phyloP scores from a whole-genome alignment of 306 rosid species.

The Prunus mume region DNA sequence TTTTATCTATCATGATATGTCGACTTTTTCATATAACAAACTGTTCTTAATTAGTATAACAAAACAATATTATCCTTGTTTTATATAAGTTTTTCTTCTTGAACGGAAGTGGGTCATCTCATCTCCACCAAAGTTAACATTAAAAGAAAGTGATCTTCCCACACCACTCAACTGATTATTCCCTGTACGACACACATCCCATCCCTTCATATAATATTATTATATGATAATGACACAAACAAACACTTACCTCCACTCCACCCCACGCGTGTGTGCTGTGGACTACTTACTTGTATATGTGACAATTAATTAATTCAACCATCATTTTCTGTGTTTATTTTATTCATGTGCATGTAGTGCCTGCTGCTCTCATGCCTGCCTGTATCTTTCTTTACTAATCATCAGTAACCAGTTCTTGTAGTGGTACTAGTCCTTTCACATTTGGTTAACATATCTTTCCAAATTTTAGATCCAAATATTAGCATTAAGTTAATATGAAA shows the following conservation, averaged over 20 bases:
- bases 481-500: no score
- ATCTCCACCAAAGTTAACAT: constrained; percentile 12
- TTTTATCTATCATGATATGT: fast-evolving
- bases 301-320: background rate
- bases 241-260: background rate
- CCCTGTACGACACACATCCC: background rate
- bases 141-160: constrained; percentile 15
- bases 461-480: background rate
- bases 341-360: background rate
- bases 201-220: background rate
- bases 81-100: no score
- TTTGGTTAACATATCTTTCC: background rate
- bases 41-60: no score
- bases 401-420: no score
- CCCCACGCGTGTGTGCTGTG: background rate
- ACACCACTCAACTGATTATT: constrained; percentile 3
- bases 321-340: background rate
- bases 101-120: background rate
- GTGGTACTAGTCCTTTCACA: background rate
- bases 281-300: background rate
- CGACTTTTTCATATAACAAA: no score
- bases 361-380: background rate
- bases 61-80: no score
- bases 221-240: background rate
- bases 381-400: no score